Evolutionary conservation across 2,329 filamentous ascomycete genomes (phyloP), one percentile per base, ranked within the genome.

Genomic region (Aspergillus luchuensis): DNA sequence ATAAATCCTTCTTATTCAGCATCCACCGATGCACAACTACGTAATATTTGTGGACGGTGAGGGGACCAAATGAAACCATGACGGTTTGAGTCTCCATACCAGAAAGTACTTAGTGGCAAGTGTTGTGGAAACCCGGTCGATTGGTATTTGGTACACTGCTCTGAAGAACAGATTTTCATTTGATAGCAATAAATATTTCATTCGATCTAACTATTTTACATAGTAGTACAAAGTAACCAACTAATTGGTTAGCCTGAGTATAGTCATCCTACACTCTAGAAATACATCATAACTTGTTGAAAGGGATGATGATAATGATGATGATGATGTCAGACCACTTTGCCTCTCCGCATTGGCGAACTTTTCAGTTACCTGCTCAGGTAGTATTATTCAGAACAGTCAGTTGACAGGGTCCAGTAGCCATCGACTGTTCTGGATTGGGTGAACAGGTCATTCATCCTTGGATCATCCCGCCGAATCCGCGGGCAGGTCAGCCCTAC

Each of bases 1-100:
- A 61, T 56, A 53, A 58, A n/a, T 21, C 17, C 36, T 19, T 33
- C 43, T 55, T 60, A 57, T 55, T 58, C 54, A 61, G 59, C 59
- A 38, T 33, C 8, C 41, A 25, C 19, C 7, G 6, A 25, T 58
- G 49, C 59, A 58, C 43, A 58, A 57, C 41, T 52, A 58, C 53
- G 39, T 56, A 56, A 56, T 56, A 36, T 38, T 23, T 7, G 54
- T 21, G 39, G 41, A 21, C 11, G 23, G 41, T 45, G 41, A 36
- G 4, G 33, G 33, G 33, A 36, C 33, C 33, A 36, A 21, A 36
- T 15, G 17, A 25, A 17, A 19, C 30, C 13, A 39, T 39, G n/a
- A 3, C 36, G n/a, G 36, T 36, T 36, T 36, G 10, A 36, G 11
- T 36, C 33, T 36, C 33, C 33, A 36, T 36, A 13, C 10, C 10